Evolutionary conservation across 345 rosid species (phyloP).

Genomic region (Eucalyptus brandiana): DNA sequence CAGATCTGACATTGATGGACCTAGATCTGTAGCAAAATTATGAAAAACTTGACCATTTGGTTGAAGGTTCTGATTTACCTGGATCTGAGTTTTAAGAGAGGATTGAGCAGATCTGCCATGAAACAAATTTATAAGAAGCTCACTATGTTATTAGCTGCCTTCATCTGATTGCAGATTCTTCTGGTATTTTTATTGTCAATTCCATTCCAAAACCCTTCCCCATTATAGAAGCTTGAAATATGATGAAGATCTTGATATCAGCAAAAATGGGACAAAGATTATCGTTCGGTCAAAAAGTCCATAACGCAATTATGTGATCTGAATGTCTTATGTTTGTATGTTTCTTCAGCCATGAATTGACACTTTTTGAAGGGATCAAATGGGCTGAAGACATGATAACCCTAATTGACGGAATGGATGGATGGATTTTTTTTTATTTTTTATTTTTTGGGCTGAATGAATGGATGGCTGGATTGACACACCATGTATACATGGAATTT

Average conservation of each 20-base stretch:
- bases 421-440: background rate
- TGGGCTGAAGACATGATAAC: background rate
- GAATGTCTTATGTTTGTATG: background rate
- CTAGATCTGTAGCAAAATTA: background rate
- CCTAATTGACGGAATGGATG: background rate
- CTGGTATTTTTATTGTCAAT: background rate
- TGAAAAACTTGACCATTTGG: background rate
- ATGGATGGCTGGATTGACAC: background rate
- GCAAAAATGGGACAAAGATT: background rate
- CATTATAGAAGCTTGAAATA: background rate
- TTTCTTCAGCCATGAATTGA: background rate
- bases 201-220: background rate
- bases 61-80: background rate
- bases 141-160: background rate
- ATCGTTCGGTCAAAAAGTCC: background rate
- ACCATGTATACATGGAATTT: background rate
- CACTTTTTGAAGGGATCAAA: background rate
- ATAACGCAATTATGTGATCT: background rate
- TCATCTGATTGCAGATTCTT: background rate
- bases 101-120: background rate
- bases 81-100: background rate
- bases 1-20: background rate
- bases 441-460: background rate
- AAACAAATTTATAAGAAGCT: background rate
- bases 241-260: background rate